Evolutionary conservation across 129 eudicot genomes (phyloP).

Genomic region (Chrysanthemum lavandulifolium): DNA sequence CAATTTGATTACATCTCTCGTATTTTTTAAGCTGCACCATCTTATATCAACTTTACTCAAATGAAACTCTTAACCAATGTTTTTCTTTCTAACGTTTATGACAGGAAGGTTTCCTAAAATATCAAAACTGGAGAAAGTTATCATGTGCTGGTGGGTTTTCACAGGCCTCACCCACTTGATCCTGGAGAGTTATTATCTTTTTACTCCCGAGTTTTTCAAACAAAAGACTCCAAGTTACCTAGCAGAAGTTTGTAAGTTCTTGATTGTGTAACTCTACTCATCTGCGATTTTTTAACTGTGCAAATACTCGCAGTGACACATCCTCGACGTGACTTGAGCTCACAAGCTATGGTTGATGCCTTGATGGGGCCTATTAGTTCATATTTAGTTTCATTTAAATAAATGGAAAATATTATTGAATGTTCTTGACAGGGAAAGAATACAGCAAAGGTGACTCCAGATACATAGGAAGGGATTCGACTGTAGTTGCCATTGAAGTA

Average conservation of each 20-base stretch:
- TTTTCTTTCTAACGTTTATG: constrained; percentile 10
- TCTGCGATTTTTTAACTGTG: not conserved
- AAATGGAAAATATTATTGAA: not conserved
- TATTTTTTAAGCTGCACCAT: too few species aligned
- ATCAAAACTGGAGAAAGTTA: constrained; percentile 59
- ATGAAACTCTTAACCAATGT: too few species aligned
- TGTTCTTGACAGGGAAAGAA: constrained; percentile 75
- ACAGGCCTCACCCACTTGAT: constrained; percentile 87
- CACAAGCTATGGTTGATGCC: too few species aligned
- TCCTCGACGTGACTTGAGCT: too few species aligned
- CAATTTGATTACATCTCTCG: too few species aligned
- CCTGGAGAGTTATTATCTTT: constrained; percentile 88
- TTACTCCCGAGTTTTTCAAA: constrained; percentile 77
- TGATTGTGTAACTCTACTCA: not conserved
- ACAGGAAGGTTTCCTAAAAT: constrained; percentile 58
- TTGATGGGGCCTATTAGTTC: too few species aligned
- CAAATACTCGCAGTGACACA: too few species aligned
- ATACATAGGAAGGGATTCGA: constrained; percentile 72
- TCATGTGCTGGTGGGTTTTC: constrained; percentile 98
- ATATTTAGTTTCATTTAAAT: not conserved
- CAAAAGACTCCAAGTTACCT: constrained; percentile 60
- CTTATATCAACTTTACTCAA: too few species aligned
- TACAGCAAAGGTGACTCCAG: constrained; percentile 98
- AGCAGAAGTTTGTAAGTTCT: constrained; percentile 86
- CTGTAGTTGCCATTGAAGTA: constrained; percentile 73